Conservation (phyloP, 352 stramenopile genomes). For the Achlya hypogyna region DNA sequence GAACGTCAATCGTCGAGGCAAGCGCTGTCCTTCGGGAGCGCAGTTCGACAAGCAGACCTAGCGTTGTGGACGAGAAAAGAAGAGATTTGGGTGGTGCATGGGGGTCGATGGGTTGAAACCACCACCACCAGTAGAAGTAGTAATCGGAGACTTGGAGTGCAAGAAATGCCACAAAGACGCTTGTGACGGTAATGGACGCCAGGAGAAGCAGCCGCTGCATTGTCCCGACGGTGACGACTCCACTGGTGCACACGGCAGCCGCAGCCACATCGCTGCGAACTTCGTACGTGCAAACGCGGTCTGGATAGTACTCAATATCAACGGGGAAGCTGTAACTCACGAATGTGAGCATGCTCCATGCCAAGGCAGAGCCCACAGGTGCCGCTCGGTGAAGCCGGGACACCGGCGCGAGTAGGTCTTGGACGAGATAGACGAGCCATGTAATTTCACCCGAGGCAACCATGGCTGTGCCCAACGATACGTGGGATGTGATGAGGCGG, state of each 20-base stretch:
- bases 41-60: background rate
- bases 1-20: background rate
- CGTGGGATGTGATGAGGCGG: background rate
- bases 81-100: background rate
- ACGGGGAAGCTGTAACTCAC: background rate
- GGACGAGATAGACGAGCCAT: slow-evolving; percentile 2
- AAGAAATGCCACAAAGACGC: background rate
- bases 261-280: background rate
- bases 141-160: background rate
- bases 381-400: background rate
- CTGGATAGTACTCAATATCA: background rate
- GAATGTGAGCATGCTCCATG: background rate
- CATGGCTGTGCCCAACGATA: background rate
- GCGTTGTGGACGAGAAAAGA: background rate
- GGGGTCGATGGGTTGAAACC: background rate
- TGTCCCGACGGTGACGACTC: background rate
- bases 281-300: background rate
- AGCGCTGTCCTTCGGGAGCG: background rate
- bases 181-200: background rate
- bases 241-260: background rate
- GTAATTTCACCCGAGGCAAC: background rate
- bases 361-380: background rate
- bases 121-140: slow-evolving; percentile 7
- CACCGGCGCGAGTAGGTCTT: background rate
- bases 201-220: background rate